Evolutionary conservation across 177 flowering plant genomes (phyloP).

Genomic region (Vitis hybrid): DNA sequence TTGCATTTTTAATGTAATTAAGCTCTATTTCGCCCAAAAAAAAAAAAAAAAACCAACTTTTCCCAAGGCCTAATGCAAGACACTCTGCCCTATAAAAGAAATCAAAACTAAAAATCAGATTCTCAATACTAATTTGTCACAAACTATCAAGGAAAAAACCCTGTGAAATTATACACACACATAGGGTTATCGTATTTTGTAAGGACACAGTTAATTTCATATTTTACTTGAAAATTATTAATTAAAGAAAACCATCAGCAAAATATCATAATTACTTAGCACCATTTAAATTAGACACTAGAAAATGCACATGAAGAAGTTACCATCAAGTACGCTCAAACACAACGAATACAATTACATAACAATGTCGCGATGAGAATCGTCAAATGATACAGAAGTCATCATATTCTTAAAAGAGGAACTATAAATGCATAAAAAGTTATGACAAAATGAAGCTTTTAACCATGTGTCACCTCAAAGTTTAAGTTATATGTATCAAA

Average conservation of each 20-base stretch:
- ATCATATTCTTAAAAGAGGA: not conserved
- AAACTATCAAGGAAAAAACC: too few species aligned
- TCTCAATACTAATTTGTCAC: not conserved
- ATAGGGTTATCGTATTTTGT: too few species aligned
- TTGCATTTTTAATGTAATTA: not conserved
- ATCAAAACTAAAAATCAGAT: not conserved
- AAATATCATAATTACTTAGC: not conserved
- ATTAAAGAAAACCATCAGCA: not conserved
- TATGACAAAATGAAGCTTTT: too few species aligned
- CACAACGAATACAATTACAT: not conserved
- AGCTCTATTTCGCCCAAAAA: too few species aligned
- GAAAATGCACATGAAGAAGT: not conserved
- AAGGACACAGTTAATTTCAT: too few species aligned
- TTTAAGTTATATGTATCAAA: not conserved
- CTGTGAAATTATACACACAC: too few species aligned
- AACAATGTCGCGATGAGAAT: not conserved
- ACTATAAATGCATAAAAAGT: too few species aligned
- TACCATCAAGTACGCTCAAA: not conserved
- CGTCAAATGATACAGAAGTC: not conserved
- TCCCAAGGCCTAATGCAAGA: not conserved
- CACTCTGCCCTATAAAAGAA: not conserved
- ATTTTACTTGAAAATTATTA: not conserved
- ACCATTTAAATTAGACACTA: too few species aligned
- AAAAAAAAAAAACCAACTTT: not conserved
- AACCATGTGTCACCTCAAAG: not conserved